Evolutionary conservation across 805 yeast genomes (phyloP).

Genomic region (Nakazawaea holstii): DNA sequence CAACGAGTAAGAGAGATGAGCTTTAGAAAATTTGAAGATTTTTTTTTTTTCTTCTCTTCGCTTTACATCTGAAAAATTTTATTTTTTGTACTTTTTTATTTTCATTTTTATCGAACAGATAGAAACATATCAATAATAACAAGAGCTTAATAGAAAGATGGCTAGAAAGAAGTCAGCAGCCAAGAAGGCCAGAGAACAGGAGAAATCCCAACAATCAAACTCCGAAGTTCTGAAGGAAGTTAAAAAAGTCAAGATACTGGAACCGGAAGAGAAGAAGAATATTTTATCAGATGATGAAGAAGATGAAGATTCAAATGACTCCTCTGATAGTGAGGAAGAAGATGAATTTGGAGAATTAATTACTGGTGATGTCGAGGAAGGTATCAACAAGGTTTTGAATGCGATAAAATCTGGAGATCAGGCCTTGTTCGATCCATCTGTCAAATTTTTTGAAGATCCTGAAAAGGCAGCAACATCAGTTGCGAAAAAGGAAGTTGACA

Average conservation of each 20-base stretch:
- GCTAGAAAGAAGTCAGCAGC: slow-evolving; percentile 86
- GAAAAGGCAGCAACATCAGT: slow-evolving; percentile 31
- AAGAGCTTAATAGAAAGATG: slow-evolving; percentile 32
- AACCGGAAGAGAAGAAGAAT: slow-evolving; percentile 22
- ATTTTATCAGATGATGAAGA: slow-evolving; percentile 19
- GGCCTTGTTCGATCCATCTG: slow-evolving; percentile 58
- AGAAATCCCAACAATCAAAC: slow-evolving; percentile 22
- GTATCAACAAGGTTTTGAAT: slow-evolving; percentile 63
- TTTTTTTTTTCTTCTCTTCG: not conserved
- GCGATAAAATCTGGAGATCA: slow-evolving; percentile 69
- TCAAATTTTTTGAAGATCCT: slow-evolving; percentile 69
- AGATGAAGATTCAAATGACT: slow-evolving; percentile 21
- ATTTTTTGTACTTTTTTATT: not conserved
- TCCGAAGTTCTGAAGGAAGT: slow-evolving; percentile 9
- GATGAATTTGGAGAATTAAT: slow-evolving; percentile 88
- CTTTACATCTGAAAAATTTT: not conserved
- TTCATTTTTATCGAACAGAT: not conserved
- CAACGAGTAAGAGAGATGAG: not conserved
- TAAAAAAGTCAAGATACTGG: slow-evolving; percentile 12
- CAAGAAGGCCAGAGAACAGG: slow-evolving; percentile 52
- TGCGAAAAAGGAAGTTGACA: slow-evolving; percentile 32
- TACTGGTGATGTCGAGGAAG: slow-evolving; percentile 80
- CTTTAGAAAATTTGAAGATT: not conserved
- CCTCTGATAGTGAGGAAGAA: slow-evolving; percentile 64
- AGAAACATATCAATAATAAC: too few species aligned